These are phyloP conservation scores for Myxozyma melibiosi DNA, from an alignment of 805 yeast species.

Conservation along the genomic window DNA sequence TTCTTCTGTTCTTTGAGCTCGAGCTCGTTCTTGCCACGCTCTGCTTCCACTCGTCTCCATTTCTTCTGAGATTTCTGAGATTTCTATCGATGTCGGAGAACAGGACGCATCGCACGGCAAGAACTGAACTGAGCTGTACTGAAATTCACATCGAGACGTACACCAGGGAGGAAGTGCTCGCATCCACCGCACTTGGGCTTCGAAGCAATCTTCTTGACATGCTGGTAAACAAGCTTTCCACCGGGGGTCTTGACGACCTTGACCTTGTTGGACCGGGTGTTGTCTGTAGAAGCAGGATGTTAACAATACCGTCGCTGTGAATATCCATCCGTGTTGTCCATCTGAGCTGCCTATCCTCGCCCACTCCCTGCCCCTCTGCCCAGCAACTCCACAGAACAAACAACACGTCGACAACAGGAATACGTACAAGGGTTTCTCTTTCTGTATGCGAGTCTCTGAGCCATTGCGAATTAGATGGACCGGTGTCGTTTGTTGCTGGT, in stretches of 20 bases:
- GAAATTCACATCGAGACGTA: slow-evolving; percentile 8
- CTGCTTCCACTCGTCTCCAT: not conserved
- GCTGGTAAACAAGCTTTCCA: slow-evolving; percentile 98
- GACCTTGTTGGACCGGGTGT: slow-evolving; percentile 99
- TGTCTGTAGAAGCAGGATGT: slow-evolving; percentile 60
- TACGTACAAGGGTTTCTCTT: slow-evolving; percentile 98
- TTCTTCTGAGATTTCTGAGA: not conserved
- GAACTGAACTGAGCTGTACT: not conserved
- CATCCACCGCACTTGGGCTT: slow-evolving; percentile 64
- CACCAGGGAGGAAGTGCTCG: slow-evolving; percentile 74
- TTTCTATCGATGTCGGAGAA: no score
- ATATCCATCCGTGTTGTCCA: no score
- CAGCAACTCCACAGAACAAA: not conserved
- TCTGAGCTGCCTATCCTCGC: not conserved
- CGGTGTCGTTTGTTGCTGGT: slow-evolving; percentile 6
- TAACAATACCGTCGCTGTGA: slow-evolving; percentile 38
- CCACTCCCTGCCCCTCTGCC: not conserved
- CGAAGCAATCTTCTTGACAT: slow-evolving; percentile 78
- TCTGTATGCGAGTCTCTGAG: slow-evolving; percentile 99
- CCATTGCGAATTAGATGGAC: slow-evolving; percentile 60
- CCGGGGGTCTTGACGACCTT: slow-evolving; percentile 99
- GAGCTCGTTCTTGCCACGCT: not conserved
- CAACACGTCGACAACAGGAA: slow-evolving; percentile 40
- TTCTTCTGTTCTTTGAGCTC: not conserved
- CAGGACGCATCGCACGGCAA: no score